Conservation (phyloP, 2,329 filamentous ascomycete species). For the Elsinoe arachidis region DNA sequence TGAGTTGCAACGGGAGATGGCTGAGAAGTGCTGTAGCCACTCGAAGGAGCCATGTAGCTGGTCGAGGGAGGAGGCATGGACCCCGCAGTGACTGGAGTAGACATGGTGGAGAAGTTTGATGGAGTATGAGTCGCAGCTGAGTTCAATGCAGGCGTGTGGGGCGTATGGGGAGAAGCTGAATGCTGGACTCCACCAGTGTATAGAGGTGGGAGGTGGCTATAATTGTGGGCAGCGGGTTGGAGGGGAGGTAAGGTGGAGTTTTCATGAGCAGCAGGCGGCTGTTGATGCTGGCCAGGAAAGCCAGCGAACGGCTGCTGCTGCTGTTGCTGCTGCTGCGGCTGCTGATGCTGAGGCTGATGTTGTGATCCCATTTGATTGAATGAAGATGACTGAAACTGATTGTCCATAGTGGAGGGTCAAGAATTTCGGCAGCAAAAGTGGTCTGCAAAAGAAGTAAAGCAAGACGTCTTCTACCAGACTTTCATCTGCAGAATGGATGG, state of each 20-base stretch:
- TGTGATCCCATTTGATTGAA: slow-evolving; percentile 11
- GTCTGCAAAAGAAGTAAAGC: neutral
- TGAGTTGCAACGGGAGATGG: slow-evolving; percentile 24
- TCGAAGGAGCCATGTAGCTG: slow-evolving; percentile 22
- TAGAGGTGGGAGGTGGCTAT: slow-evolving; percentile 26
- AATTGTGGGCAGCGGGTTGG: slow-evolving; percentile 24
- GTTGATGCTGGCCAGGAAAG: slow-evolving; percentile 12
- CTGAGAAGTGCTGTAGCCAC: slow-evolving; percentile 20
- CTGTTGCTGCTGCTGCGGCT: slow-evolving; percentile 17
- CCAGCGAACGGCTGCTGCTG: slow-evolving; percentile 17
- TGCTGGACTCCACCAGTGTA: slow-evolving; percentile 24
- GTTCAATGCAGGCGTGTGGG: slow-evolving; percentile 24
- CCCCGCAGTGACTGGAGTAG: slow-evolving; percentile 21
- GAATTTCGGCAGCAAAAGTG: slow-evolving; percentile 2
- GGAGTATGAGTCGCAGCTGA: slow-evolving; percentile 22
- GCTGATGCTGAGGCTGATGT: slow-evolving; percentile 20
- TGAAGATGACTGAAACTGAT: slow-evolving; percentile 6
- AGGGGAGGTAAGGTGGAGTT: slow-evolving; percentile 28
- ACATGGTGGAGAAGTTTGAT: slow-evolving; percentile 25
- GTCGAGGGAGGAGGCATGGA: slow-evolving; percentile 29
- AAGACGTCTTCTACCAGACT: neutral
- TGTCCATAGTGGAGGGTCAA: slow-evolving; percentile 10
- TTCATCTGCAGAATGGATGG: slow-evolving; percentile 10
- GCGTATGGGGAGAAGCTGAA: slow-evolving; percentile 28
- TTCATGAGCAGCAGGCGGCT: slow-evolving; percentile 20